phyloP scores from a whole-genome alignment of 176 grass and related monocot genomes.

The Eragrostis nindensis region DNA sequence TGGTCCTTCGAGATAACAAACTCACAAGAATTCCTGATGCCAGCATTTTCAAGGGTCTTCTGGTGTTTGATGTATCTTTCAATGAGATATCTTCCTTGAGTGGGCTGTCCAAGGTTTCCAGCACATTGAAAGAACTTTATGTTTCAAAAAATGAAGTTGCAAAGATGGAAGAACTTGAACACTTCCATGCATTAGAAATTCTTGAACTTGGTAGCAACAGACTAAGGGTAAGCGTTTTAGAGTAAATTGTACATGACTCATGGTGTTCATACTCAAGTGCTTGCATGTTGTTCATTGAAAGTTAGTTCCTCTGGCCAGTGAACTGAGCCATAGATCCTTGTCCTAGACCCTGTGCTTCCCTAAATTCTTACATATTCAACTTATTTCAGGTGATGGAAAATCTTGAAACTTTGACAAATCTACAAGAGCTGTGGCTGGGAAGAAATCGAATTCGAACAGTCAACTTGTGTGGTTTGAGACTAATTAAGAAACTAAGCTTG shows the following conservation, averaged over 20 bases:
- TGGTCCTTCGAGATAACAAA: slow-evolving; percentile 94
- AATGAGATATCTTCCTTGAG: slow-evolving; percentile 92
- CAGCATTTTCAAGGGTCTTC: slow-evolving; percentile 78
- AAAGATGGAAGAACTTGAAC: slow-evolving; percentile 93
- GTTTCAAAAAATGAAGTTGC: slow-evolving; percentile 93
- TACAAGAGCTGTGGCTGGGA: slow-evolving; percentile 91
- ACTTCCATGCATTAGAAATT: slow-evolving; percentile 73
- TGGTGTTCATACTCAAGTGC: neutral
- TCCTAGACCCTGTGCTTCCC: neutral
- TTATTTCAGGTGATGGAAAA: slow-evolving; percentile 90
- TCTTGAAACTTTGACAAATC: slow-evolving; percentile 73
- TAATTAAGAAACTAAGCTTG: slow-evolving; percentile 89
- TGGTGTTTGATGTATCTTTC: slow-evolving; percentile 97
- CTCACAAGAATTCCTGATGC: slow-evolving; percentile 78
- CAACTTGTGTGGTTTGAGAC: slow-evolving; percentile 87
- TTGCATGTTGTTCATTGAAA: slow-evolving; percentile 24
- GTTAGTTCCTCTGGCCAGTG: neutral
- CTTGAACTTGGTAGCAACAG: slow-evolving; percentile 98
- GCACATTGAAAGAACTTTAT: slow-evolving; percentile 84
- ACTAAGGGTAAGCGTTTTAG: slow-evolving; percentile 70
- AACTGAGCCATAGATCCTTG: neutral
- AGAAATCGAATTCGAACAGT: slow-evolving; percentile 80
- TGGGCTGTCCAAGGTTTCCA: slow-evolving; percentile 75
- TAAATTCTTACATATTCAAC: slow-evolving; percentile 21
- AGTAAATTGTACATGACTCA: neutral